phyloP scores from a whole-genome alignment of 2,329 filamentous ascomycete species.

The Colletotrichum falcatum region DNA sequence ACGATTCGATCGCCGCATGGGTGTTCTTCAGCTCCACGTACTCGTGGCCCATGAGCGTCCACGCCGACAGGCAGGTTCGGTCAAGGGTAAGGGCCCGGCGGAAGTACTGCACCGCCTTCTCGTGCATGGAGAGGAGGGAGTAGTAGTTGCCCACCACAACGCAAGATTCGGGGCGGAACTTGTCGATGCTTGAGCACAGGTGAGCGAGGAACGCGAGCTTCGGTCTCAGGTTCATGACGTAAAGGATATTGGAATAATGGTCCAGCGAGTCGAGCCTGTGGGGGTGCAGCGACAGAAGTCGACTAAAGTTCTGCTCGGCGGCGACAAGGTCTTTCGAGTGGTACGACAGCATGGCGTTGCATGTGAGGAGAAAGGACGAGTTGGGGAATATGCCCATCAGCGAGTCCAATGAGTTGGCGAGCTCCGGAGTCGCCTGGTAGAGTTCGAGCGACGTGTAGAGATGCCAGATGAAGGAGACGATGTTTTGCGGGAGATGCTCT shows the following conservation, averaged over 20 bases:
- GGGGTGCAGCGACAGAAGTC: conserved; percentile 80
- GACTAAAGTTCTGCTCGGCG: conserved; percentile 77
- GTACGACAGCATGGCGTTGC: conserved; percentile 88
- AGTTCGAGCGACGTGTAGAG: conserved; percentile 91
- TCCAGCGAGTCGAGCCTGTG: conserved; percentile 89
- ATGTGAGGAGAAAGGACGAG: conserved; percentile 90
- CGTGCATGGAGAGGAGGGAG: conserved; percentile 91
- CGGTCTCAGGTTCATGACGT: conserved; percentile 88
- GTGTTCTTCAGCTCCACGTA: conserved; percentile 99
- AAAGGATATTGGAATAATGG: conserved; percentile 97
- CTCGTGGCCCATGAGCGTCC: conserved; percentile 99
- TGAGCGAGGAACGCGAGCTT: conserved; percentile 95
- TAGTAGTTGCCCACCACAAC: conserved; percentile 99
- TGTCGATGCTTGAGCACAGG: conserved; percentile 90
- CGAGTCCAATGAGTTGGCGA: conserved; percentile 80
- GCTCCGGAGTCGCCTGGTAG: conserved; percentile 83
- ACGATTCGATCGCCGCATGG: conserved; percentile 96
- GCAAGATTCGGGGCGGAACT: conserved; percentile 96
- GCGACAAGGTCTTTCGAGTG: conserved; percentile 85
- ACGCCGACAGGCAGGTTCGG: conserved; percentile 90
- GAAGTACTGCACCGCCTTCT: conserved; percentile 99
- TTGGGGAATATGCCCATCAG: conserved; percentile 87
- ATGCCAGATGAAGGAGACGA: conserved; percentile 95
- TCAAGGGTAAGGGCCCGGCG: conserved; percentile 91
- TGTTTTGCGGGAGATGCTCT: conserved; percentile 83